These are phyloP conservation scores for Polygonum maritimum DNA, from an alignment of 148 eudicot genomes.

Conservation along the genomic window DNA sequence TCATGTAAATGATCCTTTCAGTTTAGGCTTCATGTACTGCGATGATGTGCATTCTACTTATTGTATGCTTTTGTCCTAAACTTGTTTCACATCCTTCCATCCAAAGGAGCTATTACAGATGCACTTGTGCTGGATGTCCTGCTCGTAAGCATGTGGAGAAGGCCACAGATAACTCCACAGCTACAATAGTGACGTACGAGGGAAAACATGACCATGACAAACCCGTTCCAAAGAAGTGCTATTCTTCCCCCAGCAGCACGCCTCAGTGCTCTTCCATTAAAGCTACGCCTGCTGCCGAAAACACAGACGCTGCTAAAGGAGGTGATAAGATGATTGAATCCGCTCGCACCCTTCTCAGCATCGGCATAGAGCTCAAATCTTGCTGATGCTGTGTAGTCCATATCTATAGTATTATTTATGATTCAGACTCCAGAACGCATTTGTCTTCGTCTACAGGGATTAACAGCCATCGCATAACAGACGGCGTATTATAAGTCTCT, in stretches of 20 bases:
- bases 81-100: background rate
- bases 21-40: background rate
- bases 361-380: slow-evolving; percentile 66
- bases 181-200: slow-evolving; percentile 54
- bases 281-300: slow-evolving; percentile 19
- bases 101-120: slow-evolving; percentile 80
- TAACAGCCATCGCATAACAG: background rate
- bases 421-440: background rate
- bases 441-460: background rate
- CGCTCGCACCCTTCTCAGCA: slow-evolving; percentile 42
- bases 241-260: slow-evolving; percentile 6
- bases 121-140: slow-evolving; percentile 84
- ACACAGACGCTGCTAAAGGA: slow-evolving; percentile 22
- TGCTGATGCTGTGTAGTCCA: slow-evolving; percentile 14
- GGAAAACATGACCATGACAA: slow-evolving; percentile 72
- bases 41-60: background rate
- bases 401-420: background rate
- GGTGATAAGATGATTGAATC: slow-evolving; percentile 43
- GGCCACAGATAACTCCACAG: slow-evolving; percentile 42
- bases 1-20: background rate
- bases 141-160: slow-evolving; percentile 82
- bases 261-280: slow-evolving; percentile 24
- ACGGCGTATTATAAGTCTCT: background rate
- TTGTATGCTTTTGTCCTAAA: background rate
- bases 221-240: slow-evolving; percentile 59